Percentiles rank a stretch among this genome's conserved stretches.
Evolutionary conservation across 768 basidiomycete genomes (phyloP).

Genomic region (Xerocomellus chrysenteron): DNA sequence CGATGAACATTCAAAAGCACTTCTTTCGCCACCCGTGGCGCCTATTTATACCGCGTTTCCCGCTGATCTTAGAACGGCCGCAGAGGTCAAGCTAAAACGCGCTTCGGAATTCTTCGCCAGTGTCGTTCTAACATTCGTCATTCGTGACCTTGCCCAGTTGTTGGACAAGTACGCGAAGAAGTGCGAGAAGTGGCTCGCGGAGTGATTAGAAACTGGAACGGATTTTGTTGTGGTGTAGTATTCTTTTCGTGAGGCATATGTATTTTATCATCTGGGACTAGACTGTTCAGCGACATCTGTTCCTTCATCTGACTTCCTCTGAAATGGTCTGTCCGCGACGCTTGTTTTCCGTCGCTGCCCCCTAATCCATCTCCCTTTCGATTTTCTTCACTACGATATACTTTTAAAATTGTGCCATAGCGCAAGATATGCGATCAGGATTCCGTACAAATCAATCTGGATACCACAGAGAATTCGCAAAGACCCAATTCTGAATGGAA

Average conservation of each 20-base stretch:
- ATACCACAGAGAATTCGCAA: background rate
- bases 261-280: conserved; percentile 38
- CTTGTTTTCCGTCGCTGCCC: conserved; percentile 9
- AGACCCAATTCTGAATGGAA: background rate
- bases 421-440: conserved; percentile 5
- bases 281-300: conserved; percentile 31
- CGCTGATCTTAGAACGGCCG: conserved; percentile 54
- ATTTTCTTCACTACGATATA: conserved; percentile 24
- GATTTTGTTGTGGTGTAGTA: conserved; percentile 28
- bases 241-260: conserved; percentile 29
- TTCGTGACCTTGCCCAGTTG: conserved; percentile 80
- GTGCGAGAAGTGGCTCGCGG: conserved; percentile 89
- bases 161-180: conserved; percentile 94
- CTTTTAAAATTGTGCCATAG: conserved; percentile 22
- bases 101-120: conserved; percentile 90
- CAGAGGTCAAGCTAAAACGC: conserved; percentile 75
- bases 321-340: conserved; percentile 12
- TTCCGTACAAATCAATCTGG: background rate
- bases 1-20: conserved; percentile 82
- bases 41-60: conserved; percentile 75
- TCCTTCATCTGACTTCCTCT: conserved; percentile 26
- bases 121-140: conserved; percentile 86
- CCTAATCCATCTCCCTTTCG: conserved; percentile 15
- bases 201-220: conserved; percentile 43
- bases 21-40: conserved; percentile 60